A percentile compares a stretch with the other conserved stretches of the same genome.
Conservation (phyloP, 2,329 filamentous ascomycete genomes). For the Fusarium heterosporum region DNA sequence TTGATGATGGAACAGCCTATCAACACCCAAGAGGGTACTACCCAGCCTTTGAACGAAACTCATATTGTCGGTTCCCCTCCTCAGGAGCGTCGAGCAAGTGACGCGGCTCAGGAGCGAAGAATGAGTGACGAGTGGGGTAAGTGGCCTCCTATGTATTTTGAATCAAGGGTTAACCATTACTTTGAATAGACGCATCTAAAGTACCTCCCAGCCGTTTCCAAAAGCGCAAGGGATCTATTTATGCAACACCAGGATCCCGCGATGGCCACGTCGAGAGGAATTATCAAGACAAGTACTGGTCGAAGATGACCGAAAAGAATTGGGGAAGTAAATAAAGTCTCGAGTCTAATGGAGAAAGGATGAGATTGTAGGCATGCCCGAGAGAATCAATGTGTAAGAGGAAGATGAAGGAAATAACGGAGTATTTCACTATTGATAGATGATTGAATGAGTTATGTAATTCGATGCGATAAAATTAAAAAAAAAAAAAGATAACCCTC, state of each 20-base stretch:
- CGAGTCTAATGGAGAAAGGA: neutral
- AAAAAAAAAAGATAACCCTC: conserved; percentile 10
- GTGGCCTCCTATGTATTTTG: conserved; percentile 32
- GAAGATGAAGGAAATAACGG: conserved; percentile 17
- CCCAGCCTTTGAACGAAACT: conserved; percentile 49
- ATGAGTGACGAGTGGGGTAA: conserved; percentile 63
- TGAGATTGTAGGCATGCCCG: neutral
- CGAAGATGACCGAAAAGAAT: conserved; percentile 67
- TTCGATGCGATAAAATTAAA: conserved; percentile 32
- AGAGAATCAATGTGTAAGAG: conserved; percentile 23
- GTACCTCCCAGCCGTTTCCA: conserved; percentile 76
- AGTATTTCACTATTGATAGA: conserved; percentile 24
- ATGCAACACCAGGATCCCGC: conserved; percentile 72
- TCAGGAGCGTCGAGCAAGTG: conserved; percentile 36
- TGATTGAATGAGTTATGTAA: conserved; percentile 38
- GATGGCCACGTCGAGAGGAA: conserved; percentile 73
- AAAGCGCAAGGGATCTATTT: conserved; percentile 76
- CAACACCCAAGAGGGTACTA: conserved; percentile 42
- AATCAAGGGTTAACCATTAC: neutral
- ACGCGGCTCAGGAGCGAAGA: conserved; percentile 49
- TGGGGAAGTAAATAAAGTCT: conserved; percentile 51
- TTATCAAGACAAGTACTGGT: conserved; percentile 69
- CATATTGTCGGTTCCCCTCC: conserved; percentile 41
- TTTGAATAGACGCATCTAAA: conserved; percentile 69
- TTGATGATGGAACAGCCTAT: conserved; percentile 44